Percentiles rank a stretch among this genome's conserved stretches.
Conservation (phyloP, 805 yeast genomes). For the Hemisphaericaspora nanyangensis region DNA sequence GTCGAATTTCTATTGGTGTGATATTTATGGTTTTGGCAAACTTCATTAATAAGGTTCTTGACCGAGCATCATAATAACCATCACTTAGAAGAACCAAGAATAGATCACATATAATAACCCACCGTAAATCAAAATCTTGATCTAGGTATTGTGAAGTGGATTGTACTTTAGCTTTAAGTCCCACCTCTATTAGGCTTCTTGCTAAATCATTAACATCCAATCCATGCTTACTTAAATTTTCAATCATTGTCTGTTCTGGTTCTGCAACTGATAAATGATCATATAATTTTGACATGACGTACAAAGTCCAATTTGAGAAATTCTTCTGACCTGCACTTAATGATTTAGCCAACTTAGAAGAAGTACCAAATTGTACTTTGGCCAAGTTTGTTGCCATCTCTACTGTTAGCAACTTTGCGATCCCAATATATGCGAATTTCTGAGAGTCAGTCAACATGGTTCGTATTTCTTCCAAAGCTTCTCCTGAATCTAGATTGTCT, state of each 20-base stretch:
- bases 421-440: slow-evolving; percentile 87
- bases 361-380: slow-evolving; percentile 46
- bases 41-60: slow-evolving; percentile 68
- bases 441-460: slow-evolving; percentile 78
- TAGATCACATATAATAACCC: slow-evolving; percentile 93
- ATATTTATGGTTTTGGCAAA: slow-evolving; percentile 66
- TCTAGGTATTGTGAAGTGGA: slow-evolving; percentile 4
- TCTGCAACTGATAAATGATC: slow-evolving; percentile 72
- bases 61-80: slow-evolving; percentile 84
- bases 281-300: slow-evolving; percentile 66
- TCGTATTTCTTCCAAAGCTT: slow-evolving; percentile 76
- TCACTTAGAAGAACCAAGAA: slow-evolving; percentile 77
- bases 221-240: slow-evolving; percentile 79
- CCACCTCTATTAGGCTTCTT: slow-evolving; percentile 44
- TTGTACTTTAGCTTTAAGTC: slow-evolving; percentile 7
- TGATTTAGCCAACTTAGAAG: slow-evolving; percentile 52
- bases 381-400: slow-evolving; percentile 84
- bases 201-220: slow-evolving; percentile 70
- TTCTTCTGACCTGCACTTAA: slow-evolving; percentile 69
- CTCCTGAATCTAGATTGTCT: slow-evolving; percentile 46
- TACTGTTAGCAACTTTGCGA: slow-evolving; percentile 69
- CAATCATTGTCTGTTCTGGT: slow-evolving; percentile 87
- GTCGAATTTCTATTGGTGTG: slow-evolving; percentile 64
- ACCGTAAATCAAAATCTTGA: slow-evolving; percentile 60
- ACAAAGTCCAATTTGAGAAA: slow-evolving; percentile 80